A percentile compares a stretch with the other conserved stretches of the same genome.
These are phyloP conservation scores for Russula sp. DNA, from an alignment of 768 basidiomycete genomes.

Conservation along the genomic window DNA sequence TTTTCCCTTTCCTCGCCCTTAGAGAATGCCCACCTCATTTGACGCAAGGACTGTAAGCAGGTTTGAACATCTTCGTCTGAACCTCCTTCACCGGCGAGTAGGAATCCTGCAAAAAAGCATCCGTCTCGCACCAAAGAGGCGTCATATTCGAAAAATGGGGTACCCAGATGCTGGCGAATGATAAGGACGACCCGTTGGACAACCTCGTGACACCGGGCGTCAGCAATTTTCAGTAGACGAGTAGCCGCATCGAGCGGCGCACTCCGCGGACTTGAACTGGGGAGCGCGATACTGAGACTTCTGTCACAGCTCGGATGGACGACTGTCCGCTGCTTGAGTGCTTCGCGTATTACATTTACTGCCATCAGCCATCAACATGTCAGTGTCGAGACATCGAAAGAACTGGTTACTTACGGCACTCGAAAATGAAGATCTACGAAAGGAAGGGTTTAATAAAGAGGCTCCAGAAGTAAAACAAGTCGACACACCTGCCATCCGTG, in stretches of 20 bases:
- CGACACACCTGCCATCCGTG: slow-evolving; percentile 77
- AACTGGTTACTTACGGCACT: slow-evolving; percentile 58
- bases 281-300: slow-evolving; percentile 19
- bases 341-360: slow-evolving; percentile 86
- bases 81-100: slow-evolving; percentile 56
- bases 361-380: slow-evolving; percentile 9
- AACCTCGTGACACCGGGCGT: slow-evolving; percentile 40
- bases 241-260: slow-evolving; percentile 29
- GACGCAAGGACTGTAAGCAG: slow-evolving; percentile 69
- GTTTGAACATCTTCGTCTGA: slow-evolving; percentile 45
- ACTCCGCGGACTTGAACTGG: slow-evolving; percentile 24
- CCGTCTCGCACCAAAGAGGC: slow-evolving; percentile 83
- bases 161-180: slow-evolving; percentile 47
- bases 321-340: slow-evolving; percentile 57
- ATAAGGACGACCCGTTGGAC: slow-evolving; percentile 41
- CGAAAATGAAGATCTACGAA: slow-evolving; percentile 78
- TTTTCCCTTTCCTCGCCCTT: slow-evolving; percentile 68
- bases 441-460: slow-evolving; percentile 18
- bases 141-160: slow-evolving; percentile 73
- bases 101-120: slow-evolving; percentile 78
- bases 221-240: slow-evolving; percentile 40
- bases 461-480: slow-evolving; percentile 4
- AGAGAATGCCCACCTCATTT: slow-evolving; percentile 79
- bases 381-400: slow-evolving; percentile 8
- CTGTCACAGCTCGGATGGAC: slow-evolving; percentile 24